phyloP scores from a whole-genome alignment of 768 basidiomycete genomes.

The Auricularia sp. region DNA sequence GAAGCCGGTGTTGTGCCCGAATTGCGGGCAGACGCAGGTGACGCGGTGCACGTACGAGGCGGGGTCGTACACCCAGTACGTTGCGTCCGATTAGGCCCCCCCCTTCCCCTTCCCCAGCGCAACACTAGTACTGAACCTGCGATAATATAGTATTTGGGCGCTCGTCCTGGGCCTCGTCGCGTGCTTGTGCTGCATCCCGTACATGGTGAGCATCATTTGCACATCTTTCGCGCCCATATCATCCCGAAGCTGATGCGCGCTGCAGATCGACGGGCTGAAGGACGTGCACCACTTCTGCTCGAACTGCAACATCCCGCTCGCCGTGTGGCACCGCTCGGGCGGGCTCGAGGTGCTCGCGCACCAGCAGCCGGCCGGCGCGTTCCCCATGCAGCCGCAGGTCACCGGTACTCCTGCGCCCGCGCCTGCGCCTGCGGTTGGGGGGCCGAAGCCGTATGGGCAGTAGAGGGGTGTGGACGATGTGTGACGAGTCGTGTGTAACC shows the following conservation, averaged over 20 bases:
- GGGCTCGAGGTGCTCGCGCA: not conserved
- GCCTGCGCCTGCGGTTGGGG: no score
- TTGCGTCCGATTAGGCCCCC: not conserved
- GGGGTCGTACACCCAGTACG: not conserved
- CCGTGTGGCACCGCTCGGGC: not conserved
- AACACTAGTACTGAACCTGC: no score
- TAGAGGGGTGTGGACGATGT: not conserved
- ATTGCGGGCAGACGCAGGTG: not conserved
- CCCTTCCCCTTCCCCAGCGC: no score
- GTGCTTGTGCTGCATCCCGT: not conserved
- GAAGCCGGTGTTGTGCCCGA: not conserved
- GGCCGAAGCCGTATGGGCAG: not conserved
- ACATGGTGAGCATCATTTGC: not conserved
- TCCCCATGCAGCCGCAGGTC: not conserved
- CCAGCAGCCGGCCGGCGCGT: not conserved
- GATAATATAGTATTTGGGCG: not conserved
- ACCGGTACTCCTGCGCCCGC: not conserved
- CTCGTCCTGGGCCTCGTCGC: not conserved
- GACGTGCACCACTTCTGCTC: constrained; percentile 1
- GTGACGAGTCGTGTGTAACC: no score
- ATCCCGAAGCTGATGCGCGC: not conserved
- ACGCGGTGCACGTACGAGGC: not conserved
- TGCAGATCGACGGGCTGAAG: not conserved
- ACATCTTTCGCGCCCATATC: not conserved
- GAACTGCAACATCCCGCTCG: constrained; percentile 1